Percentiles rank a stretch among this genome's conserved stretches.
phyloP scores from a whole-genome alignment of 345 rosid species.

The Bruguiera sexangula region DNA sequence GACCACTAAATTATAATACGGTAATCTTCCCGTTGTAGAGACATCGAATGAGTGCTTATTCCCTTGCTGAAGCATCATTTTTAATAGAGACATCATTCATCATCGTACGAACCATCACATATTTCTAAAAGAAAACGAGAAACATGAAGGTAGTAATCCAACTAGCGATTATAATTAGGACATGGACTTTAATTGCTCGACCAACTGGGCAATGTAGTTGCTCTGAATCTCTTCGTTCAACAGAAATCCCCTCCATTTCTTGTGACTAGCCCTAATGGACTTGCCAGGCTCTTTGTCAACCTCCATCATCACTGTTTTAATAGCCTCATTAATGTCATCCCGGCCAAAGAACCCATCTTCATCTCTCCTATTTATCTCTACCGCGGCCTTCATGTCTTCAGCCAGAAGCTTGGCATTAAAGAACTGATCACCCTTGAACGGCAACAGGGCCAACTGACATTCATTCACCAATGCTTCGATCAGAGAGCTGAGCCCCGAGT shows the following conservation, averaged over 20 bases:
- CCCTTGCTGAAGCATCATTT: too few species aligned
- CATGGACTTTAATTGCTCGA: constrained; percentile 22
- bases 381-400: constrained; percentile 26
- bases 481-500: constrained; percentile 35
- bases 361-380: constrained; percentile 29
- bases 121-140: too few species aligned
- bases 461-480: constrained; percentile 32
- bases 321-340: constrained; percentile 26
- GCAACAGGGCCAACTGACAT: constrained; percentile 35
- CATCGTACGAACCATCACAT: too few species aligned
- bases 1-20: too few species aligned
- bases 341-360: constrained; percentile 31
- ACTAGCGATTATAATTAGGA: background rate
- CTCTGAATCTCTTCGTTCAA: constrained; percentile 22
- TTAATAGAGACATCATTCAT: too few species aligned
- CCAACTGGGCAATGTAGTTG: constrained; percentile 18
- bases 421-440: constrained; percentile 38
- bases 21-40: too few species aligned
- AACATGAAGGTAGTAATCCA: too few species aligned
- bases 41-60: too few species aligned
- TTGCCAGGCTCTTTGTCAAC: constrained; percentile 28
- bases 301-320: constrained; percentile 28
- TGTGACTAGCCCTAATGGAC: constrained; percentile 28
- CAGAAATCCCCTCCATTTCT: constrained; percentile 30
- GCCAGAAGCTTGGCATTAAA: constrained; percentile 32